Conservation (phyloP, 2,329 filamentous ascomycete species). For the Penicillium sclerotigenum region DNA sequence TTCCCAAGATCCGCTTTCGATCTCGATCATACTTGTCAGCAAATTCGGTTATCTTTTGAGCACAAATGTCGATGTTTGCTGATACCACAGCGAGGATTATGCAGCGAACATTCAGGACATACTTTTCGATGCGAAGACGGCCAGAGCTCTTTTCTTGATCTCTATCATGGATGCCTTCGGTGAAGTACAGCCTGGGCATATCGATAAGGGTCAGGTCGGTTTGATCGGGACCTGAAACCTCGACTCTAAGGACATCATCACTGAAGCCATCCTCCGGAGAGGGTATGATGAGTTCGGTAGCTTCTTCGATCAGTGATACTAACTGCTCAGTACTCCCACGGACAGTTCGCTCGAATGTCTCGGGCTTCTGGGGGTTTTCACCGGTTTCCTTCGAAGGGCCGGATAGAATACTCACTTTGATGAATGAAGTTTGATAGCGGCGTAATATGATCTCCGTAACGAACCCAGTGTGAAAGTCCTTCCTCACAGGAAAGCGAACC, state of each 20-base stretch:
- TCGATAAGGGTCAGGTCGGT: conserved; percentile 62
- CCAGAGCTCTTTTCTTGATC: conserved; percentile 53
- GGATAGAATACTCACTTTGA: conserved; percentile 44
- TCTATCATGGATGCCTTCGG: conserved; percentile 47
- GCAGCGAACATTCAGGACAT: conserved; percentile 57
- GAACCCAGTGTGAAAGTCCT: conserved; percentile 53
- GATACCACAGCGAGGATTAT: conserved; percentile 58
- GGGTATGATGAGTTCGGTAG: conserved; percentile 53
- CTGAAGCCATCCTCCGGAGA: conserved; percentile 20
- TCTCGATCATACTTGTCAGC: conserved; percentile 36
- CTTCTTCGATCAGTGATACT: conserved; percentile 50
- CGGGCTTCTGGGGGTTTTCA: conserved; percentile 3
- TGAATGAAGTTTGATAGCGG: conserved; percentile 24
- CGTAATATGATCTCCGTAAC: conserved; percentile 59
- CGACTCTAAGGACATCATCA: conserved; percentile 56
- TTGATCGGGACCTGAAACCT: conserved; percentile 58
- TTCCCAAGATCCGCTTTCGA: conserved; percentile 40
- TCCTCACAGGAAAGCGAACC: conserved; percentile 57
- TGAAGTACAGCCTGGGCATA: conserved; percentile 57
- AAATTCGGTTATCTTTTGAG: conserved; percentile 56
- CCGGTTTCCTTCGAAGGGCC: conserved; percentile 8
- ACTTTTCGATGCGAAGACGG: conserved; percentile 51
- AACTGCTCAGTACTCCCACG: conserved; percentile 32
- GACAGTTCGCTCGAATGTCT: not conserved
- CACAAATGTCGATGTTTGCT: conserved; percentile 52